Base-by-base conservation (phyloP, 1,139 yeast species). In the Neolecta irregularis region DNA sequence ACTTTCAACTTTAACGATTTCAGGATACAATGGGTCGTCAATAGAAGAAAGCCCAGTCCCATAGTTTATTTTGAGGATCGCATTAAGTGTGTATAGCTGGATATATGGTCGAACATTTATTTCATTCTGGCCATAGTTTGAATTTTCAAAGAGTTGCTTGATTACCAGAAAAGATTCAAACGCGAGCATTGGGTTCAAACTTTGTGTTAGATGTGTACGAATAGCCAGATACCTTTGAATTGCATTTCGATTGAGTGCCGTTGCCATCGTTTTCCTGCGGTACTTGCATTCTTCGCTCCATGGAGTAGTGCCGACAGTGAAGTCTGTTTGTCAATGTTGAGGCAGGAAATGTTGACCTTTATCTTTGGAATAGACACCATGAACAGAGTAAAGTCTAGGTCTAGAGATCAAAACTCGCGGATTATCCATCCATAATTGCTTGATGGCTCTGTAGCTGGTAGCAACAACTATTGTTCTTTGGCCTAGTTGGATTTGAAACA, bases 281-380 rank as follows among this genome's bases (percentile, higher is more conserved):
- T 56, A 57, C 41, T 60, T 59, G 48, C 64, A 76, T 2, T 73
- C 61, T 1, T 56, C 58, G 2, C 77, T 68, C 48, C 64, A 69
- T 1, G 91, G 91, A 0, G 88, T 75, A 0, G 91, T 74, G 0
- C 92, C 92, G 20, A 78, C 64, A 0, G 92, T 78, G 43, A 66
- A 71, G 45, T 57, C 59, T n/a, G n/a, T n/a, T n/a, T n/a, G n/a
- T n/a, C n/a, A n/a, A n/a, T n/a, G n/a, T n/a, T n/a, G n/a, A n/a
- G n/a, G n/a, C n/a, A n/a, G n/a, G n/a, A n/a, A n/a, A n/a, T n/a
- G n/a, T n/a, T n/a, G n/a, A n/a, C n/a, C n/a, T n/a, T n/a, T n/a
- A n/a, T n/a, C 39, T 71, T 75, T 0, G 74, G 64, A 3, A 65
- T 55, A 0, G 83, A 73, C 1, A 77, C 67, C 6, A 19, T 78